Base-by-base conservation (phyloP, 2,329 filamentous ascomycete species). In the Fusarium nisikadoi region DNA sequence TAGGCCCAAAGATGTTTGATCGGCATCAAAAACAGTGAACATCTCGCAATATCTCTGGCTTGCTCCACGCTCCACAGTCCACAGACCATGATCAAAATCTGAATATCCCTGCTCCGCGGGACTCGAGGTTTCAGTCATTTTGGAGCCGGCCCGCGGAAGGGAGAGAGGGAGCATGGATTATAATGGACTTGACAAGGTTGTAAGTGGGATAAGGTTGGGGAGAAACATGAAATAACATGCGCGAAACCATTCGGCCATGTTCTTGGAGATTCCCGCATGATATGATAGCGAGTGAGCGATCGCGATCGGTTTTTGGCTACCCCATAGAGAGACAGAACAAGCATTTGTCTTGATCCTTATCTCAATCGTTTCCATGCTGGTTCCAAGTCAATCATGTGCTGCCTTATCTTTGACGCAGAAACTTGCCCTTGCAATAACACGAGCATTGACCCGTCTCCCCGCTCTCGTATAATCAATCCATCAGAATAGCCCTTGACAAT, bases 401-500 rank as follows among this genome's bases (percentile, higher is more conserved):
- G 23, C 23, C 23, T 68, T 58, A 72, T 70, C 49, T 70, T 49
- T 53, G 49, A 41, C 50, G 33, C 55, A 55, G 45, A 49, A 46
- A 47, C 39, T 53, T 41, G 46, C 46, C 46, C 69, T 70, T 61
- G 65, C 55, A 58, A 54, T n/a, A 57, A 23, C 50, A 58, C 25
- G 45, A 71, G 64, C 36, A 42, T 56, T 45, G 47, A 42, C 64
- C 64, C 45, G 53, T 36, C 57, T 65, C 57, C 54, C 70, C 47
- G 42, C 65, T 56, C 70, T 50, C 43, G 57, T 68, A 57, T 56
- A 54, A 45, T 57, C 33, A n/a, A 52, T 43, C 29, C 41, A 68
- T 73, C 70, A 73, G 67, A 71, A 73, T 73, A 20, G 55, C 62
- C 70, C 70, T 72, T 64, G 70, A 31, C 55, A 71, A 73, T 73